phyloP scores from a whole-genome alignment of 2,329 filamentous ascomycete genomes.

The Clonostachys rhizophaga region DNA sequence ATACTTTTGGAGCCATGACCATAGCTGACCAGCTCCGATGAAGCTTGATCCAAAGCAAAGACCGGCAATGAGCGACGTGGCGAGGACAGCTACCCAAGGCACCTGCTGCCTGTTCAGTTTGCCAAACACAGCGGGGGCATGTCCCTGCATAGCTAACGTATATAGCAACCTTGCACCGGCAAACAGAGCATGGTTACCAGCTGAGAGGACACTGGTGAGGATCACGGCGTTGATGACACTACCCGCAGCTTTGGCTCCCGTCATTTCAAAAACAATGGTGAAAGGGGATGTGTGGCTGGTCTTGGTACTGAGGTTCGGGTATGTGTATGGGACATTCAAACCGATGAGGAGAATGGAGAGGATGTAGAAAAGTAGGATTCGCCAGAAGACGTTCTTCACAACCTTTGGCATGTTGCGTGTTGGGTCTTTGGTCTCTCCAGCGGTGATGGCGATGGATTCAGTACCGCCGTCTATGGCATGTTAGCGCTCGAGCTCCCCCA shows the following conservation, averaged over 20 bases:
- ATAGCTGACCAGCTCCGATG: too few relatives aligned
- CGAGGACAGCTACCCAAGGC: too few relatives aligned
- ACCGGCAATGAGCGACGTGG: too few relatives aligned
- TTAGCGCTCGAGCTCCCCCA: background rate
- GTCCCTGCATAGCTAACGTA: too few relatives aligned
- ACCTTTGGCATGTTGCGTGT: conserved; percentile 56
- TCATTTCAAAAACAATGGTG: conserved; percentile 56
- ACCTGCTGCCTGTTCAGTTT: too few relatives aligned
- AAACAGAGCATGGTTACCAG: too few relatives aligned
- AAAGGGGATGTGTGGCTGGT: conserved; percentile 26
- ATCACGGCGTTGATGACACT: conserved; percentile 50
- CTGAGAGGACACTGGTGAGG: too few relatives aligned
- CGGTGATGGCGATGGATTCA: conserved; percentile 62
- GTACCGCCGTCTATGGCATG: conserved; percentile 33
- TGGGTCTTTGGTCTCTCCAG: conserved; percentile 61
- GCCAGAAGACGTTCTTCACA: conserved; percentile 62
- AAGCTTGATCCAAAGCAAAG: too few relatives aligned
- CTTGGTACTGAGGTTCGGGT: background rate
- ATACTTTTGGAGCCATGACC: too few relatives aligned
- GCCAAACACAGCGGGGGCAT: too few relatives aligned
- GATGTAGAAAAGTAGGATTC: conserved; percentile 50
- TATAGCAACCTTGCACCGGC: too few relatives aligned
- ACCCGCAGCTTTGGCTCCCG: conserved; percentile 44
- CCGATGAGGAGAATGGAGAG: conserved; percentile 38
- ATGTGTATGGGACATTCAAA: conserved; percentile 2